Percentiles rank a stretch among this genome's conserved stretches.
phyloP scores from a whole-genome alignment of 148 eudicot genomes.

The Drosera capensis region DNA sequence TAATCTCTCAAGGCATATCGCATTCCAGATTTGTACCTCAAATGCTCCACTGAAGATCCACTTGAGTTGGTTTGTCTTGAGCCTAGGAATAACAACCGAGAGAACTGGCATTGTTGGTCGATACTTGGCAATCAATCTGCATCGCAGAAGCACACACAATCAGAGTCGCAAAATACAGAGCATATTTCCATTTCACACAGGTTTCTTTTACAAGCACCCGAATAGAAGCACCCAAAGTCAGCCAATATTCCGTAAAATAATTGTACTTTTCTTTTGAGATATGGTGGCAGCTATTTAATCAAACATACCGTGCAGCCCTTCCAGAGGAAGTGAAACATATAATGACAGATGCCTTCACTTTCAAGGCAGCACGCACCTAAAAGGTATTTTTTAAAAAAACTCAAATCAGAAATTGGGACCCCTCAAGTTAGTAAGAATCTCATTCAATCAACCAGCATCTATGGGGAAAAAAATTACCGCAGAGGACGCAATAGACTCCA shows the following conservation, averaged over 20 bases:
- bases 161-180: background rate
- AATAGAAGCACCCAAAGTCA: too few relatives aligned
- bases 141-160: slow-evolving; percentile 6
- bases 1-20: slow-evolving; percentile 3
- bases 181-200: too few relatives aligned
- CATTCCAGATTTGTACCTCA: slow-evolving; percentile 44
- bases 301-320: slow-evolving; percentile 77
- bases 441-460: background rate
- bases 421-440: background rate
- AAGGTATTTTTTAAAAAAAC: background rate
- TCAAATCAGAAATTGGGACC: background rate
- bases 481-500: slow-evolving; percentile 35
- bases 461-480: slow-evolving; percentile 18
- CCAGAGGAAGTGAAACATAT: slow-evolving; percentile 97
- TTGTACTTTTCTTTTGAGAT: background rate
- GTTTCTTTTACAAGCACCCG: too few relatives aligned
- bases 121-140: slow-evolving; percentile 91
- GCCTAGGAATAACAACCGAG: slow-evolving; percentile 86
- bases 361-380: slow-evolving; percentile 87
- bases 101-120: slow-evolving; percentile 94
- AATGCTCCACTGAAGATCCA: slow-evolving; percentile 95
- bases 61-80: slow-evolving; percentile 67
- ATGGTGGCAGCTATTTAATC: background rate
- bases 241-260: too few relatives aligned
- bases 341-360: slow-evolving; percentile 94